Evolutionary conservation across 345 rosid species (phyloP).

Genomic region (Barbarea vulgaris): DNA sequence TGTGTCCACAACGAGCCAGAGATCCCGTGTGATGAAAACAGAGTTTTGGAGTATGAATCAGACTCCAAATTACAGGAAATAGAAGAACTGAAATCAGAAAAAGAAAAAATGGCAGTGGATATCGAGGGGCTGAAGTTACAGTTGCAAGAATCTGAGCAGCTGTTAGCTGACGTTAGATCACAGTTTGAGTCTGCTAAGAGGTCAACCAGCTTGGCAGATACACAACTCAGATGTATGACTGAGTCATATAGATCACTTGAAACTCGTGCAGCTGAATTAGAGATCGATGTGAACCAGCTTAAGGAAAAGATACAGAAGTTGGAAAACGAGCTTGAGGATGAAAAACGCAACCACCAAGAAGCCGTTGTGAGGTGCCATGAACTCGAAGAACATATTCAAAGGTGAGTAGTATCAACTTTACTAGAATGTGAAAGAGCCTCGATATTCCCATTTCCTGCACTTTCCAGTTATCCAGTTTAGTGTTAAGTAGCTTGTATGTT

Average conservation of each 20-base stretch:
- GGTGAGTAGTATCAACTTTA: slow-evolving; percentile 38
- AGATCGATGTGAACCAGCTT: slow-evolving; percentile 70
- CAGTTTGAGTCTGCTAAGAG: slow-evolving; percentile 67
- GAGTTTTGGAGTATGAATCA: slow-evolving; percentile 51
- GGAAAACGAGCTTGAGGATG: slow-evolving; percentile 70
- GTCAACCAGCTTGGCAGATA: slow-evolving; percentile 82
- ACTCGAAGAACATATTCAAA: slow-evolving; percentile 75
- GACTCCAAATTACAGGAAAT: slow-evolving; percentile 53
- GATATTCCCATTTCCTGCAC: background rate
- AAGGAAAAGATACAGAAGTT: slow-evolving; percentile 49
- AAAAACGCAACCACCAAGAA: slow-evolving; percentile 57
- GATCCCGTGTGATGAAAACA: slow-evolving; percentile 67
- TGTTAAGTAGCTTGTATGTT: background rate
- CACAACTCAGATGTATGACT: slow-evolving; percentile 92
- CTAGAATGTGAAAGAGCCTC: slow-evolving; percentile 2
- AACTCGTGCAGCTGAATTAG: slow-evolving; percentile 69
- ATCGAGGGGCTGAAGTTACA: slow-evolving; percentile 60
- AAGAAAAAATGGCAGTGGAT: slow-evolving; percentile 59
- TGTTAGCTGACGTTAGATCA: slow-evolving; percentile 68
- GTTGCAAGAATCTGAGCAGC: slow-evolving; percentile 76
- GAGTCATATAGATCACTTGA: slow-evolving; percentile 95
- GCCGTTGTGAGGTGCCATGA: slow-evolving; percentile 66
- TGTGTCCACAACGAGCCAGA: slow-evolving; percentile 60
- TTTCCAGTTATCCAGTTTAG: background rate
- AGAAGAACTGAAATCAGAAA: slow-evolving; percentile 73